These are phyloP conservation scores for Gossypium davidsonii DNA, from an alignment of 441 rosid genomes.

Conservation along the genomic window DNA sequence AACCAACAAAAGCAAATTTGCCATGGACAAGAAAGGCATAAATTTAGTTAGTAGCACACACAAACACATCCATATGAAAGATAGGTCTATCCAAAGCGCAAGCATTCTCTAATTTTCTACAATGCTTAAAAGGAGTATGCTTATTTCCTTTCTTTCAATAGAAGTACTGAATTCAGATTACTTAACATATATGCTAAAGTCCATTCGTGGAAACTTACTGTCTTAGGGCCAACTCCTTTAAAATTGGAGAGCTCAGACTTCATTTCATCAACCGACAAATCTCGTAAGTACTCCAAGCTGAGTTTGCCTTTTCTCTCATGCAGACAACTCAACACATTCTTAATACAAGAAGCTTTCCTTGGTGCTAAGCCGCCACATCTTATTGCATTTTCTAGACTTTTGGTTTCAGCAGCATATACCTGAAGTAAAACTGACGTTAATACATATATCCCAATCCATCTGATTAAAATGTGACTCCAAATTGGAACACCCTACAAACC, in stretches of 20 bases:
- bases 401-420: slow-evolving; percentile 66
- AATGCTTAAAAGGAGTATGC: not conserved
- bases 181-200: not conserved
- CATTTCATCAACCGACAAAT: slow-evolving; percentile 50
- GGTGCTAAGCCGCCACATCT: slow-evolving; percentile 90
- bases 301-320: slow-evolving; percentile 51
- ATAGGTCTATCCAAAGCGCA: too few species aligned
- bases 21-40: not conserved
- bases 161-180: not conserved
- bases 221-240: slow-evolving; percentile 85
- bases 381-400: slow-evolving; percentile 57
- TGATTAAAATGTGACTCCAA: slow-evolving; percentile 6
- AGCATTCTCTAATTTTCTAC: not conserved
- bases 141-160: not conserved
- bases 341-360: slow-evolving; percentile 63
- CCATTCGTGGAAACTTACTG: slow-evolving; percentile 33
- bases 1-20: not conserved
- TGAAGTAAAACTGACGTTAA: slow-evolving; percentile 18
- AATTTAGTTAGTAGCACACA: not conserved
- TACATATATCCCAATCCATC: not conserved
- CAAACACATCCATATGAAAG: not conserved
- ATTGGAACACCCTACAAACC: not conserved
- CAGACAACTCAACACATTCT: slow-evolving; percentile 52
- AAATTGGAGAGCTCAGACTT: slow-evolving; percentile 74
- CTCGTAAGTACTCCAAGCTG: slow-evolving; percentile 69